These are phyloP conservation scores for Guyanaporus albipodus DNA, from an alignment of 768 basidiomycete genomes.

Conservation along the genomic window DNA sequence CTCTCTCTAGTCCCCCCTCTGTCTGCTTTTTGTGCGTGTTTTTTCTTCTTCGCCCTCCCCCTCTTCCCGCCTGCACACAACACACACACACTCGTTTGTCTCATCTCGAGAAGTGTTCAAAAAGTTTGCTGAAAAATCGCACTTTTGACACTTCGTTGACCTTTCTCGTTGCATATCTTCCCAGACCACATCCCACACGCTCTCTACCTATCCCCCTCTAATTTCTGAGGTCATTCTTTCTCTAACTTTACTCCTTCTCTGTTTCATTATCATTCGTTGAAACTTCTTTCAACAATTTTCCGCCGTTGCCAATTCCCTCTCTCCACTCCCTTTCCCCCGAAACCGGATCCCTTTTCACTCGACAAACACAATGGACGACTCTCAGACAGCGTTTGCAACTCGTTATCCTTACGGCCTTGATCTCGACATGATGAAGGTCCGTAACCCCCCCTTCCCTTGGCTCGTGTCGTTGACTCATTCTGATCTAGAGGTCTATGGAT, in stretches of 20 bases:
- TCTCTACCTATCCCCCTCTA: constrained; percentile 38
- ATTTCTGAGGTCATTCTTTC: constrained; percentile 42
- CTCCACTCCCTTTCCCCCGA: constrained; percentile 35
- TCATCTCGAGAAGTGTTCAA: constrained; percentile 21
- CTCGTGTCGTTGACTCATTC: constrained; percentile 1
- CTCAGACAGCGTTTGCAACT: constrained; percentile 62
- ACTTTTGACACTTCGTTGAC: constrained; percentile 25
- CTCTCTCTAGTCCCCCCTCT: constrained; percentile 24
- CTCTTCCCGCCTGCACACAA: constrained; percentile 23
- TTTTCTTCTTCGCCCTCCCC: constrained; percentile 28
- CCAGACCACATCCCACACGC: constrained; percentile 37
- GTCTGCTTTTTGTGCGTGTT: constrained; percentile 40
- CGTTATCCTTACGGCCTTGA: constrained; percentile 78
- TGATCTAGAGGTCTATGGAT: constrained; percentile 79
- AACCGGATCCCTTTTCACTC: constrained; percentile 23
- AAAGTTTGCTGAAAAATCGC: constrained; percentile 26
- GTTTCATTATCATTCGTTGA: constrained; percentile 40
- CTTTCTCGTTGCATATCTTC: constrained; percentile 26
- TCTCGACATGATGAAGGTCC: constrained; percentile 90
- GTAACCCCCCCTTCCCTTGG: constrained; percentile 7
- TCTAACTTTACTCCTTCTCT: constrained; percentile 51
- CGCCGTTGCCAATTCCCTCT: constrained; percentile 49
- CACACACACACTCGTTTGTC: constrained; percentile 31
- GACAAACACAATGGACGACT: constrained; percentile 59
- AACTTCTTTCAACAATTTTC: constrained; percentile 36